Evolutionary conservation across 2,329 filamentous ascomycete species (phyloP), one percentile per base, ranked within the genome.

Genomic region (Cytospora leucostoma): DNA sequence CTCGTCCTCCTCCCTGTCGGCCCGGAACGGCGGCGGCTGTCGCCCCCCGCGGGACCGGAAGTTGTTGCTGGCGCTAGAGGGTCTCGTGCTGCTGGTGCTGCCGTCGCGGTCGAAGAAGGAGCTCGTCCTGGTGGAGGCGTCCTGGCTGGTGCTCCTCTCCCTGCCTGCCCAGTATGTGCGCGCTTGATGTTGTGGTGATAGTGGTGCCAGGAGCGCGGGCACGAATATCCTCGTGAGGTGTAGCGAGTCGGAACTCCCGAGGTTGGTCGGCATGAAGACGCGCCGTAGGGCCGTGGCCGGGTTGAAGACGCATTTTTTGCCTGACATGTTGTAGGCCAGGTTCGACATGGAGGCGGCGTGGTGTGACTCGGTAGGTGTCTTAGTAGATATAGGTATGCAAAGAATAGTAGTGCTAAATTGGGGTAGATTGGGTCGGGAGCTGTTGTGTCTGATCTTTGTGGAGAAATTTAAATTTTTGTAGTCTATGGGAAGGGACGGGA

Each of bases 251-350:
- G 64, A 47, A 19, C 32, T 32, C 17, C 60, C 63, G 60, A 74
- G 71, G 66, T 71, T 68, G 58, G 74, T 74, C 54, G 74, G 73
- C 67, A 83, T 67, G 67, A 84, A 82, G 55, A 82, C 78, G 59
- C 77, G 74, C 53, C 78, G 76, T 6, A 85, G 77, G 65, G 80
- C 79, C 40, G 74, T 68, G n/a, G 77, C 76, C 58, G 80, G 76
- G 67, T 76, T 79, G 70, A 77, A 78, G 50, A 80, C 67, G 65
- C 78, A 81, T 61, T 68, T 64, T 32, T 74, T 64, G 59, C 70
- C 65, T 63, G 68, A 76, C 79, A 82, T 82, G 27, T n/a, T 74
- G 62, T 27, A 7, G 32, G 19, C 3, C 12, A 8, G 11, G 7
- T 37, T n/a, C 17, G 12, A n/a, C 7, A 37, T 5, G 21, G 35